Conservation (phyloP, 495 filamentous ascomycete species). For the Bombardia bombarda region DNA sequence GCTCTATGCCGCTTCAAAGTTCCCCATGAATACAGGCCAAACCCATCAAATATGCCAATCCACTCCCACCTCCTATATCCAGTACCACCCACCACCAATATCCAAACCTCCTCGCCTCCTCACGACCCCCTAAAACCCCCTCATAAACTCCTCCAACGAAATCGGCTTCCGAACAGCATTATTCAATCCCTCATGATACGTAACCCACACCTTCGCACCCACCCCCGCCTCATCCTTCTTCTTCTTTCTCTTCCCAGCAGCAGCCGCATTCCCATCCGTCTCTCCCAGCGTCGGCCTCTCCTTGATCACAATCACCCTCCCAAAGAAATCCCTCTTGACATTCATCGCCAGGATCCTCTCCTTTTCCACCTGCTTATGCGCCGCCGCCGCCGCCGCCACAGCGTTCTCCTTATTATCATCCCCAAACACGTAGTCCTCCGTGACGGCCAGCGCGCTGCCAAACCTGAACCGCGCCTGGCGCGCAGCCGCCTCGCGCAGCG, state of each 20-base stretch:
- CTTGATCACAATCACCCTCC: constrained; percentile 52
- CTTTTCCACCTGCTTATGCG: constrained; percentile 13
- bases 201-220: constrained; percentile 76
- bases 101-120: not conserved
- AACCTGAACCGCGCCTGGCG: constrained; percentile 47
- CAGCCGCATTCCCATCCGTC: constrained; percentile 29
- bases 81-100: too few species aligned
- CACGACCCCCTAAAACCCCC: too few species aligned
- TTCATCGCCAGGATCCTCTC: constrained; percentile 7
- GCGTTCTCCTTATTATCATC: constrained; percentile 38
- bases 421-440: constrained; percentile 22
- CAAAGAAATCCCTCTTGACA: constrained; percentile 88
- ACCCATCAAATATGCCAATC: too few species aligned
- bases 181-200: constrained; percentile 90
- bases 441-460: constrained; percentile 13
- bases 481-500: constrained; percentile 50
- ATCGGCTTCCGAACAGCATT: constrained; percentile 94
- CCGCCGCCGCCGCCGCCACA: constrained; percentile 5
- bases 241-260: constrained; percentile 14
- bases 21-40: too few species aligned
- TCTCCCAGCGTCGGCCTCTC: constrained; percentile 27
- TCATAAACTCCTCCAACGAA: constrained; percentile 75
- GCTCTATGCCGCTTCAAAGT: too few species aligned
- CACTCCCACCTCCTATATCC: too few species aligned
- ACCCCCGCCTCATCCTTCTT: constrained; percentile 25